These are phyloP conservation scores for Teunomyces tritomae DNA, from an alignment of 805 yeast species.

Conservation along the genomic window DNA sequence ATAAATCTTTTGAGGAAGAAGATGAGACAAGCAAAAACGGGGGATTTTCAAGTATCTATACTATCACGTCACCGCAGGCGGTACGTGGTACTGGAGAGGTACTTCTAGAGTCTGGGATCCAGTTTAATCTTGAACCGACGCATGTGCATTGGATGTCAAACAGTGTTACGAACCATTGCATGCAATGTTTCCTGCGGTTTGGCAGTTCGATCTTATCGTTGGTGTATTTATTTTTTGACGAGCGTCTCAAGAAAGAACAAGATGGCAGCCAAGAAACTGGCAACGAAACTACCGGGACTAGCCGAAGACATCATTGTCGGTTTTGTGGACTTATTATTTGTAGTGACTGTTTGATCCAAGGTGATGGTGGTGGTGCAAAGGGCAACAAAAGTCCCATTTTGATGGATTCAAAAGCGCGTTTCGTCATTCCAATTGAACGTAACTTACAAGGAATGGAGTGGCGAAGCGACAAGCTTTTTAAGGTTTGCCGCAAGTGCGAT, in stretches of 20 bases:
- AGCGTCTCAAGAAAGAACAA: neutral
- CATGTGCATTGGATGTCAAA: slow-evolving; percentile 55
- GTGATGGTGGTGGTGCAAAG: slow-evolving; percentile 9
- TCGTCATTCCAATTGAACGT: slow-evolving; percentile 35
- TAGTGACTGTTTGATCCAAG: slow-evolving; percentile 14
- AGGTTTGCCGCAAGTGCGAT: slow-evolving; percentile 36
- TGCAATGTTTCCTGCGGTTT: slow-evolving; percentile 38
- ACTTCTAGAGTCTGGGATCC: neutral
- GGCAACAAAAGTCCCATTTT: slow-evolving; percentile 5
- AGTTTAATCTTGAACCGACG: slow-evolving; percentile 39
- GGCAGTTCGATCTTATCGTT: slow-evolving; percentile 17
- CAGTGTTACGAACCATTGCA: slow-evolving; percentile 37
- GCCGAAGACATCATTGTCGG: slow-evolving; percentile 47
- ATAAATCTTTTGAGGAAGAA: neutral
- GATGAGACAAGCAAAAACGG: neutral
- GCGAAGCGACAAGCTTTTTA: slow-evolving; percentile 21
- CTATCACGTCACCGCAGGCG: slow-evolving; percentile 7
- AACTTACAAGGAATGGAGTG: slow-evolving; percentile 13
- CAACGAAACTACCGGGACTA: neutral
- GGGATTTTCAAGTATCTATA: slow-evolving; percentile 3
- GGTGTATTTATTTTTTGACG: slow-evolving; percentile 8
- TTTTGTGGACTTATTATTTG: slow-evolving; percentile 52
- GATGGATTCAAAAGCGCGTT: slow-evolving; percentile 26
- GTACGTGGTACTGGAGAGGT: neutral
- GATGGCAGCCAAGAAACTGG: neutral